Percentiles rank a stretch among this genome's conserved stretches.
phyloP scores from a whole-genome alignment of 73 alveolate genomes.

The Breviolum minutum region DNA sequence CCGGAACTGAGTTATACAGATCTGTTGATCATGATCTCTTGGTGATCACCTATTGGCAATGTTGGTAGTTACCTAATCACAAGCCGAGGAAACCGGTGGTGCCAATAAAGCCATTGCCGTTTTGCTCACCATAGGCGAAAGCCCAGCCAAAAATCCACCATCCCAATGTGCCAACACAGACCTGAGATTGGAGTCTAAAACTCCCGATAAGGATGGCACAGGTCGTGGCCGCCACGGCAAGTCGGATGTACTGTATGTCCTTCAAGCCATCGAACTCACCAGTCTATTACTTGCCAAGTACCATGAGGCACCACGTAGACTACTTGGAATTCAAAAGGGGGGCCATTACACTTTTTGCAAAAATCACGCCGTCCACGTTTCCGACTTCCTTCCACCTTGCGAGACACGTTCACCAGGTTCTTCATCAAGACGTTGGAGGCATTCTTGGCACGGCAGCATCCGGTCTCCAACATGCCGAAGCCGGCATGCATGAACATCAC shows the following conservation, averaged over 20 bases:
- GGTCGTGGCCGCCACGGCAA: too few species aligned
- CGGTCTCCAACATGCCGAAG: slow-evolving; percentile 97
- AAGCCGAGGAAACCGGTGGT: not conserved
- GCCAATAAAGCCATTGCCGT: slow-evolving; percentile 7
- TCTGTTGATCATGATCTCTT: too few species aligned
- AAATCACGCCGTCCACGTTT: slow-evolving; percentile 19
- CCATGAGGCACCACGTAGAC: too few species aligned
- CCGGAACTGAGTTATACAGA: not conserved
- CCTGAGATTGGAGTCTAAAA: not conserved
- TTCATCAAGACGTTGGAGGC: slow-evolving; percentile 95
- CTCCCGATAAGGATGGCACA: too few species aligned
- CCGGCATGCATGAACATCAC: slow-evolving; percentile 97
- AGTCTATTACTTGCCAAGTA: too few species aligned
- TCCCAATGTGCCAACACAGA: slow-evolving; percentile 45
- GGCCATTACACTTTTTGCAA: not conserved
- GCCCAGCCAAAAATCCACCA: slow-evolving; percentile 76
- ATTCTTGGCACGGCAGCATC: slow-evolving; percentile 96
- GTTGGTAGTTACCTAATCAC: not conserved
- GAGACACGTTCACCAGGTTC: slow-evolving; percentile 89
- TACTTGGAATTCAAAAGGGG: not conserved
- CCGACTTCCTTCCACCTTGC: too few species aligned
- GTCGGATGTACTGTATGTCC: too few species aligned
- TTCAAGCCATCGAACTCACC: too few species aligned
- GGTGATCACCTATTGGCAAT: too few species aligned
- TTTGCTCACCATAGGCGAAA: slow-evolving; percentile 28